Evolutionary conservation across 2,329 filamentous ascomycete species (phyloP).

Genomic region (Pseudogymnoascus sp.): DNA sequence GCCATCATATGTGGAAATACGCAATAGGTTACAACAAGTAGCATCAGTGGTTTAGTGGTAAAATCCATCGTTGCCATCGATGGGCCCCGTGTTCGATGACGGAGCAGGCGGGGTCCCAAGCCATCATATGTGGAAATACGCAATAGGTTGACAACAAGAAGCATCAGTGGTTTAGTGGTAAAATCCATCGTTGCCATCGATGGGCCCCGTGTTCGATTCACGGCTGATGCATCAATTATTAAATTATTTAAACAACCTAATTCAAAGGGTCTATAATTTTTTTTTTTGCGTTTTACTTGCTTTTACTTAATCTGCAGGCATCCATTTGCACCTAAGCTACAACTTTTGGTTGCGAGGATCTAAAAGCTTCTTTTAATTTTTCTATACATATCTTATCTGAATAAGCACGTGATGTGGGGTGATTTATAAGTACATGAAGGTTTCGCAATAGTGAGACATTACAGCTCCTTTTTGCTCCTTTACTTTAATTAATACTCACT

Average conservation of each 20-base stretch:
- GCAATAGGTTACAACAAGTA: too few species aligned
- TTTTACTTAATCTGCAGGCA: neutral
- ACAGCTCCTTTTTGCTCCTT: neutral
- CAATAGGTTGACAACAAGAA: neutral
- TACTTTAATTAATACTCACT: neutral
- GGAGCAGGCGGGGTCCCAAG: too few species aligned
- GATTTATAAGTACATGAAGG: neutral
- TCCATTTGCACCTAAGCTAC: neutral
- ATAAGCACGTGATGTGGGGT: neutral
- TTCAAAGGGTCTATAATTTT: neutral
- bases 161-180: slow-evolving; percentile 25
- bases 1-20: too few species aligned
- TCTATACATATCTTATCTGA: neutral
- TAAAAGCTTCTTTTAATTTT: neutral
- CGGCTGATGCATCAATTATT: neutral
- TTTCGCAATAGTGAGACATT: neutral
- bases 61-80: slow-evolving; percentile 33
- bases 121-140: too few species aligned
- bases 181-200: slow-evolving; percentile 33
- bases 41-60: slow-evolving; percentile 29
- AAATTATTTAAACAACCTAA: neutral
- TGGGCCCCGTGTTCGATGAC: slow-evolving; percentile 7
- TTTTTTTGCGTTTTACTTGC: neutral
- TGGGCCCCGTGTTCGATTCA: slow-evolving; percentile 7
- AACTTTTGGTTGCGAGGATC: neutral